Evolutionary conservation across 768 basidiomycete genomes (phyloP).

Genomic region (Lactarius indigo): DNA sequence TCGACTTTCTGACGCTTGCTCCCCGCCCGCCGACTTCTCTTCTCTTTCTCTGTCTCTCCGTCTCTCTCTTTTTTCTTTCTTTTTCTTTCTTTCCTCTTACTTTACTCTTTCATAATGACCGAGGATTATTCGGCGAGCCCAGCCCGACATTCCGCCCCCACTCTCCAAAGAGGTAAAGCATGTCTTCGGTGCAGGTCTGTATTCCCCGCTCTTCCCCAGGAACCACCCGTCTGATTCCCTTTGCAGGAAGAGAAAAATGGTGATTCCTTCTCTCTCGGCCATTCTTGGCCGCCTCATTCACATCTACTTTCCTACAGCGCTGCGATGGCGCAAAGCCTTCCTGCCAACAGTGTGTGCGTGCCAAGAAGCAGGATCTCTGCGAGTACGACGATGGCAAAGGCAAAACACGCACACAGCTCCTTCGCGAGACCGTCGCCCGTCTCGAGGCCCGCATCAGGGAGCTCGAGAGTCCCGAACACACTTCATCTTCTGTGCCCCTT

Average conservation of each 20-base stretch:
- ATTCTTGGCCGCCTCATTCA: not conserved
- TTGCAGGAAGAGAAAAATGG: slow-evolving; percentile 27
- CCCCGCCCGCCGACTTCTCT: slow-evolving; percentile 15
- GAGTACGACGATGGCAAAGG: slow-evolving; percentile 85
- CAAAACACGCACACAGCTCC: slow-evolving; percentile 74
- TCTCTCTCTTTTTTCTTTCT: slow-evolving; percentile 6
- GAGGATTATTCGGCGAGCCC: slow-evolving; percentile 22
- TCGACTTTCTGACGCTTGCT: slow-evolving; percentile 18
- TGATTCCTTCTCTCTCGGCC: not conserved
- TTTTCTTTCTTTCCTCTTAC: slow-evolving; percentile 11
- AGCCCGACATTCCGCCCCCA: slow-evolving; percentile 21
- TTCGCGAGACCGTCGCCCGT: slow-evolving; percentile 71
- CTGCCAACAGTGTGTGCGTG: slow-evolving; percentile 73
- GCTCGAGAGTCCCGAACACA: slow-evolving; percentile 71
- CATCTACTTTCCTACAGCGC: slow-evolving; percentile 43
- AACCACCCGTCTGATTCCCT: slow-evolving; percentile 4
- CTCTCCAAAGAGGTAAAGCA: slow-evolving; percentile 27
- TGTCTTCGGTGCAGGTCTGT: slow-evolving; percentile 28
- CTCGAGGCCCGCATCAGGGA: slow-evolving; percentile 70
- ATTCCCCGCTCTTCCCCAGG: not conserved
- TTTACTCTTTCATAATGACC: slow-evolving; percentile 26
- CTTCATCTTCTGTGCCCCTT: slow-evolving; percentile 64
- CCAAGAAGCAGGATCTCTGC: slow-evolving; percentile 71
- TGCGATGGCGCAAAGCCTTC: slow-evolving; percentile 76
- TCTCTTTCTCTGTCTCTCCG: slow-evolving; percentile 3